Evolutionary conservation across 2,329 filamentous ascomycete genomes (phyloP).

Genomic region (Phaeosphaeriaceae sp.): DNA sequence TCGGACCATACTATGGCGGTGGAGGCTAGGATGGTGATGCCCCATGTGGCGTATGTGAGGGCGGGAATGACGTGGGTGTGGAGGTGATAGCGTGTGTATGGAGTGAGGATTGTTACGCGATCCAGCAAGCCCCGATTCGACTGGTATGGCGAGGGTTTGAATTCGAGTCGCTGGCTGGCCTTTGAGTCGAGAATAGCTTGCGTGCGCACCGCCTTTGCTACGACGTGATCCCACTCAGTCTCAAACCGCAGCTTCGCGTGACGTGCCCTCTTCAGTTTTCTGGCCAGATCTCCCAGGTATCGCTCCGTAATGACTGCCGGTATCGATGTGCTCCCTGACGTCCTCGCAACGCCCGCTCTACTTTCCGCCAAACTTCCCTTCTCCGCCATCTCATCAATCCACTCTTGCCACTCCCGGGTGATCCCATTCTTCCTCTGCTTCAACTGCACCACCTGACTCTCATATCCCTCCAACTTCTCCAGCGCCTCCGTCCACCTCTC

Average conservation of each 20-base stretch:
- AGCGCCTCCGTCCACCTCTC: constrained; percentile 89
- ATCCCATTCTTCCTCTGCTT: constrained; percentile 81
- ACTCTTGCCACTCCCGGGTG: constrained; percentile 79
- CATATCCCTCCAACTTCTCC: constrained; percentile 78
- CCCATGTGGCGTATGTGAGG: constrained; percentile 69
- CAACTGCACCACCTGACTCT: constrained; percentile 80
- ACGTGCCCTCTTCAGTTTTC: constrained; percentile 79
- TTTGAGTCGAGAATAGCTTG: constrained; percentile 86
- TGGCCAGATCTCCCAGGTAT: constrained; percentile 88
- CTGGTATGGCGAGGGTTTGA: constrained; percentile 63
- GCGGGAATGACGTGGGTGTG: constrained; percentile 77
- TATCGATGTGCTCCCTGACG: constrained; percentile 55
- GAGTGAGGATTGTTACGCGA: constrained; percentile 68
- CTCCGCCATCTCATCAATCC: constrained; percentile 94
- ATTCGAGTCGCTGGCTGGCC: constrained; percentile 80
- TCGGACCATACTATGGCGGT: constrained; percentile 92
- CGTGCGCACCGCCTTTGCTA: constrained; percentile 74
- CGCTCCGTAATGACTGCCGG: constrained; percentile 90
- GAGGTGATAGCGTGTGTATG: constrained; percentile 80
- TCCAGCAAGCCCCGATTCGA: constrained; percentile 53
- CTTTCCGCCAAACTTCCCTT: constrained; percentile 72
- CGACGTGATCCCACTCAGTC: constrained; percentile 83
- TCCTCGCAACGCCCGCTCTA: constrained; percentile 43
- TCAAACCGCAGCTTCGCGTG: constrained; percentile 84
- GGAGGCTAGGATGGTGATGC: constrained; percentile 75